These are phyloP conservation scores for Exserohilum rostratum DNA, from an alignment of 2,329 filamentous ascomycete genomes.

Conservation along the genomic window DNA sequence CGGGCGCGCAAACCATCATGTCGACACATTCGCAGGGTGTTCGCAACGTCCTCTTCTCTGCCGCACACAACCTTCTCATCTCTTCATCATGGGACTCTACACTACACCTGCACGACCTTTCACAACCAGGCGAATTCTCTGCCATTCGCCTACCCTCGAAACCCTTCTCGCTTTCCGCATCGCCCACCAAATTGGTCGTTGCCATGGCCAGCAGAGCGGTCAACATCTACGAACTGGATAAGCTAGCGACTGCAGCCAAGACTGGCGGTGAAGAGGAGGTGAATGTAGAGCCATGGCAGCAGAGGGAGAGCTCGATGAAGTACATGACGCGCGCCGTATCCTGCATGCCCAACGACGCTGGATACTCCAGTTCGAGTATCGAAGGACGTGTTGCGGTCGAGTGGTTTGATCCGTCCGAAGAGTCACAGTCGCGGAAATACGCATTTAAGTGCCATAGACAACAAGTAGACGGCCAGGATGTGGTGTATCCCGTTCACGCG, in stretches of 20 bases:
- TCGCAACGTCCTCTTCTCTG: slow-evolving; percentile 82
- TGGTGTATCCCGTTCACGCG: slow-evolving; percentile 91
- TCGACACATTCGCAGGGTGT: slow-evolving; percentile 81
- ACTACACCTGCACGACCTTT: slow-evolving; percentile 79
- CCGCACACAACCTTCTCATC: slow-evolving; percentile 75
- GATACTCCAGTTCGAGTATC: slow-evolving; percentile 90
- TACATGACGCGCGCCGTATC: slow-evolving; percentile 93
- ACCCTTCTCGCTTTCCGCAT: slow-evolving; percentile 81
- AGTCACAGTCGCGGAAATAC: slow-evolving; percentile 91
- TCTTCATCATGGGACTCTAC: slow-evolving; percentile 94
- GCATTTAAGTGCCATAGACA: slow-evolving; percentile 98
- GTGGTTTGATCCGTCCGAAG: slow-evolving; percentile 90
- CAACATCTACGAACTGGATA: slow-evolving; percentile 87
- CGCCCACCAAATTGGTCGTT: slow-evolving; percentile 86
- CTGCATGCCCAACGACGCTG: slow-evolving; percentile 95
- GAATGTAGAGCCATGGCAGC: slow-evolving; percentile 82
- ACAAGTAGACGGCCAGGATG: slow-evolving; percentile 70
- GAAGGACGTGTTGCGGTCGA: slow-evolving; percentile 96
- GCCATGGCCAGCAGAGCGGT: slow-evolving; percentile 95
- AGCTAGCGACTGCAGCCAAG: slow-evolving; percentile 58
- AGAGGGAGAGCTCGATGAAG: slow-evolving; percentile 90
- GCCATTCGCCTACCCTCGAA: slow-evolving; percentile 79
- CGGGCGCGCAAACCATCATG: slow-evolving; percentile 73
- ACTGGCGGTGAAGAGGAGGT: slow-evolving; percentile 37
- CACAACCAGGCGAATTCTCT: slow-evolving; percentile 61